phyloP scores from a whole-genome alignment of 225 moss, liverwort and hornwort species.

The Anthoceros angustus region DNA sequence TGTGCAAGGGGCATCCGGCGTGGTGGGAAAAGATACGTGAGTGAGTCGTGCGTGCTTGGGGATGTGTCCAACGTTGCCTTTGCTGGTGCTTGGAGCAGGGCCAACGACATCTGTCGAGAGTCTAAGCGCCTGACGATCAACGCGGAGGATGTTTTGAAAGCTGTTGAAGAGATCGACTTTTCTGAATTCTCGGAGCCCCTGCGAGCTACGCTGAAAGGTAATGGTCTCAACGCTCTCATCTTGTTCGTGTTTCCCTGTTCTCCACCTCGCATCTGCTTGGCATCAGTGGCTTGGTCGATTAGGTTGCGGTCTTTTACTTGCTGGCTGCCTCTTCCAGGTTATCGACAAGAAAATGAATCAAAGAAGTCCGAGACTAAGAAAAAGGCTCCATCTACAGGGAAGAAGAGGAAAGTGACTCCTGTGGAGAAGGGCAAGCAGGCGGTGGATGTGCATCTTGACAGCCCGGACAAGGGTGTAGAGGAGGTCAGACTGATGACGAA shows the following conservation, averaged over 20 bases:
- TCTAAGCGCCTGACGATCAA: slow-evolving; percentile 81
- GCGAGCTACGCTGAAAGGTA: slow-evolving; percentile 37
- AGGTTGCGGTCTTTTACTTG: background rate
- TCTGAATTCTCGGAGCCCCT: slow-evolving; percentile 62
- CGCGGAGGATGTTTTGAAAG: slow-evolving; percentile 86
- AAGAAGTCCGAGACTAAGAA: slow-evolving; percentile 40
- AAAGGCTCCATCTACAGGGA: slow-evolving; percentile 25
- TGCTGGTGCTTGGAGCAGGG: slow-evolving; percentile 25
- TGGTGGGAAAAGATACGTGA: too few species aligned
- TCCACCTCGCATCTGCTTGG: background rate
- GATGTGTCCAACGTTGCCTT: background rate
- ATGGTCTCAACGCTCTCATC: slow-evolving; percentile 1
- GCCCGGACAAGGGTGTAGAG: background rate
- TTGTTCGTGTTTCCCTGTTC: background rate
- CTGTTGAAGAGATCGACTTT: slow-evolving; percentile 87
- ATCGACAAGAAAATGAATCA: slow-evolving; percentile 39
- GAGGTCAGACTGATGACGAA: background rate
- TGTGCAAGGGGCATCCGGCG: background rate
- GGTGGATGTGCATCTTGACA: background rate
- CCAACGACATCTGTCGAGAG: slow-evolving; percentile 89
- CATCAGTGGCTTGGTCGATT: background rate
- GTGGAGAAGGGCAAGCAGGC: slow-evolving; percentile 11
- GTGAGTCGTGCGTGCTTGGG: too few species aligned
- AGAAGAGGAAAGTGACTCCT: slow-evolving; percentile 26
- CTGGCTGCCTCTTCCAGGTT: slow-evolving; percentile 16